Evolutionary conservation across 805 yeast species (phyloP), one percentile per base, ranked within the genome.

Genomic region (Metschnikowia arizonensis): DNA sequence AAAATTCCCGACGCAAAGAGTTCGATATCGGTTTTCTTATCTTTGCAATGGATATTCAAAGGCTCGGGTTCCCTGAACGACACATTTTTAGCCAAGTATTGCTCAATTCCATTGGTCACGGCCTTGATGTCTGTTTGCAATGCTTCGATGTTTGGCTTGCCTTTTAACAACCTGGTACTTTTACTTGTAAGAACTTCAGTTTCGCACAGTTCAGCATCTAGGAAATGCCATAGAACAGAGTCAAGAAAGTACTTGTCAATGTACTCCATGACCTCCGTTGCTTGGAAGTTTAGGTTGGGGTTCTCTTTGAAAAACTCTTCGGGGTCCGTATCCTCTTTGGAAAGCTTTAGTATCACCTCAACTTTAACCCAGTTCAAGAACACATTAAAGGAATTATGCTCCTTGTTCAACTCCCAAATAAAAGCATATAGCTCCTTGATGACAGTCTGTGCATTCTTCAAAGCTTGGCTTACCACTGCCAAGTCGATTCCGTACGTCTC

Each of bases 341-440:
- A 18, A 50, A 69, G 52, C 56, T 74, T 56, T 52, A 64, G 68
- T 52, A 67, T 45, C 45, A 70, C 54, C 41, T 67, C 56, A 44
- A 59, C 43, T 57, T 65, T 64, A 12, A 69, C 49, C 82, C 82
- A 78, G 12, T 62, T 60, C 11, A 76, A 52, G 40, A 74, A 75
- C 33, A 68, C 64, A 43, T 70, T 72, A 54, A 78, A 77, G 26
- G 64, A 54, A 33, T 63, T 62, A 50, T 74, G 78, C 43, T 76
- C 80, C 18, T 68, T 68, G 49, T 76, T 77, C 23, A 75, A 48
- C 19, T 61, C 65, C 66, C 75, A 66, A 39, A 77, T 67, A 12
- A 66, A 57, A 28, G 54, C 60, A 54, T 72, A 73, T 7, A 66
- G 54, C 6, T 44, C 32, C 48, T 70, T 66, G 35, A 73, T 50